Conservation (phyloP, 2,329 filamentous ascomycete species). For the Blumeria hordei region DNA sequence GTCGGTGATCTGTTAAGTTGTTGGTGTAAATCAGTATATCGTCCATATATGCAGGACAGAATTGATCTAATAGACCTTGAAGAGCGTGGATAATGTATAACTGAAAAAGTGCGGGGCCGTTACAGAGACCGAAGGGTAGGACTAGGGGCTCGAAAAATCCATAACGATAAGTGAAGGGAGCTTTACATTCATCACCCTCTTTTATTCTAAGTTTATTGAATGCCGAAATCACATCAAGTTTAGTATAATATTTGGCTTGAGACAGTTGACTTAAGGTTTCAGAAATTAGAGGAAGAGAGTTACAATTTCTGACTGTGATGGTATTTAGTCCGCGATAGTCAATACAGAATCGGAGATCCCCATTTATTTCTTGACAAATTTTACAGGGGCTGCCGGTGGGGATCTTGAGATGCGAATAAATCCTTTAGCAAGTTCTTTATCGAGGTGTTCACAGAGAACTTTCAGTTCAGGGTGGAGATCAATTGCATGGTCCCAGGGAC, state of each 20-base stretch:
- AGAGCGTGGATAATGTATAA: background rate
- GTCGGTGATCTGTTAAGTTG: no score
- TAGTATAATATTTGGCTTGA: background rate
- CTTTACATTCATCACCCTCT: background rate
- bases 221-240: background rate
- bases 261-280: background rate
- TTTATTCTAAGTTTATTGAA: background rate
- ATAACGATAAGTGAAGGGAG: background rate
- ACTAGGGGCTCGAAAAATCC: background rate
- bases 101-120: constrained; percentile 1
- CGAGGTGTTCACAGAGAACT: no score
- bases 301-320: no score
- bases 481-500: no score
- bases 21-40: no score
- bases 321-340: no score
- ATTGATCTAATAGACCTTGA: background rate
- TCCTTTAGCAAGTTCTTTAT: no score
- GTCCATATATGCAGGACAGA: background rate
- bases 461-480: no score
- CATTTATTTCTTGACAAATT: no score
- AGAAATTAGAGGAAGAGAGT: background rate
- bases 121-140: constrained; percentile 2
- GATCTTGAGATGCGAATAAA: no score
- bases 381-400: no score
- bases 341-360: no score